These are phyloP conservation scores for Chrysoporthe puriensis DNA, from an alignment of 2,329 filamentous ascomycete species.

Conservation along the genomic window DNA sequence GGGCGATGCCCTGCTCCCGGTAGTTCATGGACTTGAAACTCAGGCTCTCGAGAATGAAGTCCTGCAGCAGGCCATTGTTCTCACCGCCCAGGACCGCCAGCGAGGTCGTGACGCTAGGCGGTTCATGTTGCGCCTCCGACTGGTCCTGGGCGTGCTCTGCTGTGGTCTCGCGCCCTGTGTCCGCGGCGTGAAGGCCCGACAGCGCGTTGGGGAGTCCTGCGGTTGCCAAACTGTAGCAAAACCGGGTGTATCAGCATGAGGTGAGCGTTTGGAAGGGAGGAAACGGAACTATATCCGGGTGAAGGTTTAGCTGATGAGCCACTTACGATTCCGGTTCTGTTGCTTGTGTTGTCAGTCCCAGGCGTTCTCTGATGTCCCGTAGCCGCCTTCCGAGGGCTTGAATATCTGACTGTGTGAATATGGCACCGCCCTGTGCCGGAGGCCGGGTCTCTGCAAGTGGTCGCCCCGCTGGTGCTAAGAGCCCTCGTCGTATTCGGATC, in stretches of 20 bases:
- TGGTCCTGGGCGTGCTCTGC: neutral
- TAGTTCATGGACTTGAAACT: constrained; percentile 21
- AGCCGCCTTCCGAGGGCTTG: constrained; percentile 12
- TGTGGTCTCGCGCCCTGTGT: neutral
- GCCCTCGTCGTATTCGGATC: constrained; percentile 7
- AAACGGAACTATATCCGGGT: no score
- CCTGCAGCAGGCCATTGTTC: constrained; percentile 17
- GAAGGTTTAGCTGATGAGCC: neutral
- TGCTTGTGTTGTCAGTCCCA: constrained; percentile 2
- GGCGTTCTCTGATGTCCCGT: constrained; percentile 4
- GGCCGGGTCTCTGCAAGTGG: no score
- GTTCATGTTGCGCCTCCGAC: neutral
- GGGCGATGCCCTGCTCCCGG: constrained; percentile 20
- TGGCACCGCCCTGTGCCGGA: neutral
- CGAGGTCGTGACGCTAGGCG: neutral
- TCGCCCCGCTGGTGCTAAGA: neutral
- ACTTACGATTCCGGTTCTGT: neutral
- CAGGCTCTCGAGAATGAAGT: constrained; percentile 24
- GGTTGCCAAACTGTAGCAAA: neutral
- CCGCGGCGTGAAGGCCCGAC: neutral
- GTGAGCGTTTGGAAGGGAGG: neutral
- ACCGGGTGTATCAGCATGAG: neutral
- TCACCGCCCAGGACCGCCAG: neutral
- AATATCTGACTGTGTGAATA: constrained; percentile 16
- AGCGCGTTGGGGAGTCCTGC: constrained; percentile 3